Evolutionary conservation across 495 filamentous ascomycete species (phyloP).

Genomic region (Coniosporium apollinis): DNA sequence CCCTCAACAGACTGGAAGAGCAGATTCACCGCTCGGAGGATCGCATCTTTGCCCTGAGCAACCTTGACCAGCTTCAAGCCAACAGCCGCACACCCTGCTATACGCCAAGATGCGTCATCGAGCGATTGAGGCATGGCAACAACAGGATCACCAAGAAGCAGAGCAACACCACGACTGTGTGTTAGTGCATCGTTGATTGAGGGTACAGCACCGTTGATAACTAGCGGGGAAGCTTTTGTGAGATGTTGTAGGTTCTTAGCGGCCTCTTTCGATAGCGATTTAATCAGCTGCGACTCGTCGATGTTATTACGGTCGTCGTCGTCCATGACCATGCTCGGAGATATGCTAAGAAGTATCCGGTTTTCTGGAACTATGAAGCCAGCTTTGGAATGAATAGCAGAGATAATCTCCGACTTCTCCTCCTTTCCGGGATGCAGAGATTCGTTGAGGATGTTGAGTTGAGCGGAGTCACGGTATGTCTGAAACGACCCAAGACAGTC

Average conservation of each 20-base stretch:
- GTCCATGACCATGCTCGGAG: conserved; percentile 59
- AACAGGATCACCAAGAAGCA: conserved; percentile 73
- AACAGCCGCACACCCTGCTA: conserved; percentile 74
- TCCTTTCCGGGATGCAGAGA: conserved; percentile 79
- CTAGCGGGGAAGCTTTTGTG: conserved; percentile 59
- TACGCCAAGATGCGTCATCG: conserved; percentile 83
- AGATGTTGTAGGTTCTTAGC: conserved; percentile 53
- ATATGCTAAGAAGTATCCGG: conserved; percentile 71
- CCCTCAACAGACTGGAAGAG: conserved; percentile 68
- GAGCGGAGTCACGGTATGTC: conserved; percentile 89
- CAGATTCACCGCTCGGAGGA: conserved; percentile 64
- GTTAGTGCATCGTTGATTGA: conserved; percentile 77
- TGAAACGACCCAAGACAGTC: conserved; percentile 93
- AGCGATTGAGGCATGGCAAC: conserved; percentile 62
- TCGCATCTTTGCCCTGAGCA: conserved; percentile 46
- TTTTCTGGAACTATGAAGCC: conserved; percentile 63
- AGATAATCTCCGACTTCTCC: conserved; percentile 79
- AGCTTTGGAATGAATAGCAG: conserved; percentile 69
- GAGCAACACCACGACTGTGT: conserved; percentile 57
- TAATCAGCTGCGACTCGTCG: conserved; percentile 57
- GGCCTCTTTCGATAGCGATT: conserved; percentile 57
- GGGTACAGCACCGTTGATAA: conserved; percentile 74
- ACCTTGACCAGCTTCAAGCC: conserved; percentile 68
- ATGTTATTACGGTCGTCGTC: conserved; percentile 51
- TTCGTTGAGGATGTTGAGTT: conserved; percentile 80